Conservation (phyloP, 352 stramenopile species). For the Pythium sp. region DNA sequence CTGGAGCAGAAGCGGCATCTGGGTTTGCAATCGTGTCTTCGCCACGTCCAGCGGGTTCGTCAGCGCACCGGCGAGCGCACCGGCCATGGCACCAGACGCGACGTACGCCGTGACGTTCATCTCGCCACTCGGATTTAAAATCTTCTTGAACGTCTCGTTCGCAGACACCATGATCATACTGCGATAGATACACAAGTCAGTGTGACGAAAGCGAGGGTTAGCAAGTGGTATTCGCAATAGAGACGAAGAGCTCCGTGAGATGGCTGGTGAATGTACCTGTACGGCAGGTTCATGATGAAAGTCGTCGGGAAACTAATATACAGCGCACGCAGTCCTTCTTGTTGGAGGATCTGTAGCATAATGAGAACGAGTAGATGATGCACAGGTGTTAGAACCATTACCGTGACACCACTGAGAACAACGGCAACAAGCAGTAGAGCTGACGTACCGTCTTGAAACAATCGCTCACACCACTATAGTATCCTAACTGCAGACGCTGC, state of each 20-base stretch:
- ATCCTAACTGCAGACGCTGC: constrained; percentile 98
- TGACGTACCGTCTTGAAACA: constrained; percentile 78
- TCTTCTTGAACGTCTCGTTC: constrained; percentile 97
- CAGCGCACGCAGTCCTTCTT: constrained; percentile 72
- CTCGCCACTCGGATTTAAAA: constrained; percentile 84
- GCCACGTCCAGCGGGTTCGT: constrained; percentile 98
- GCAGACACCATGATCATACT: constrained; percentile 97
- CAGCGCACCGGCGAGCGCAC: constrained; percentile 84
- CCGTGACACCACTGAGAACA: constrained; percentile 16
- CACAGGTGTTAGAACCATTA: neutral
- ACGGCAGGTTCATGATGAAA: constrained; percentile 98
- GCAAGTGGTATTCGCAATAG: neutral
- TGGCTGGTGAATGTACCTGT: constrained; percentile 54
- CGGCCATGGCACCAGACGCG: constrained; percentile 90
- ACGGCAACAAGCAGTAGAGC: constrained; percentile 1
- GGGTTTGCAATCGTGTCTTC: constrained; percentile 97
- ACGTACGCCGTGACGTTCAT: constrained; percentile 92
- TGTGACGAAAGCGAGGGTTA: neutral
- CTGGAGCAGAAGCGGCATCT: constrained; percentile 64
- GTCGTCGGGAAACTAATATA: constrained; percentile 98
- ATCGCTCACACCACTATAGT: constrained; percentile 93
- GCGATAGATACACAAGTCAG: neutral
- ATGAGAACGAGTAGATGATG: too few relatives aligned
- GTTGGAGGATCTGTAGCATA: constrained; percentile 58
- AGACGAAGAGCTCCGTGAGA: neutral